Evolutionary conservation across 2,329 filamentous ascomycete genomes (phyloP).

Genomic region (Claviceps spartinae): DNA sequence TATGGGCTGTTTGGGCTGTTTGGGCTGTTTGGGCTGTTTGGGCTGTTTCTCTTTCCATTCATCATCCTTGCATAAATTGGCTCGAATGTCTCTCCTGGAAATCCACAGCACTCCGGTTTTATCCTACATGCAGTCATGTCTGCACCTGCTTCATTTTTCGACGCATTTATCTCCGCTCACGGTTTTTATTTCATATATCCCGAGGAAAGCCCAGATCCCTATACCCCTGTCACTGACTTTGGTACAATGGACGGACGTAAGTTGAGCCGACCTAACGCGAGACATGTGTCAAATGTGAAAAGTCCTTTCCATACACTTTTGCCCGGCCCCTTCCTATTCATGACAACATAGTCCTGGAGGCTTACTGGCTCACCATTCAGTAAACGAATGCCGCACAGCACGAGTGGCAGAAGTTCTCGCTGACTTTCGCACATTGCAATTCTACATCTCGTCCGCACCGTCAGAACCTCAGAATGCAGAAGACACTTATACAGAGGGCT

Average conservation of each 20-base stretch:
- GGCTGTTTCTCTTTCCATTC: background rate
- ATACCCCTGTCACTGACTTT: background rate
- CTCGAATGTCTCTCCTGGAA: background rate
- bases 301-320: background rate
- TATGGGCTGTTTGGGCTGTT: background rate
- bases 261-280: conserved; percentile 1
- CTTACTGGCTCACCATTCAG: conserved; percentile 20
- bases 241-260: conserved; percentile 16
- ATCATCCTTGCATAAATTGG: conserved; percentile 2
- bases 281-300: background rate
- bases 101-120: background rate
- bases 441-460: conserved; percentile 45
- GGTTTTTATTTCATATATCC: background rate
- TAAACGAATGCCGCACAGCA: conserved; percentile 44
- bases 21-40: background rate
- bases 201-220: background rate
- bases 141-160: background rate
- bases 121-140: background rate
- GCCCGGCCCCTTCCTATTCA: background rate
- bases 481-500: conserved; percentile 52
- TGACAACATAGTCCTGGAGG: background rate
- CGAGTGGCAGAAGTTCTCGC: conserved; percentile 49
- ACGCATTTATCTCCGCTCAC: background rate
- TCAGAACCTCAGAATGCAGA: conserved; percentile 39
- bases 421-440: conserved; percentile 49